Conservation (phyloP, 208 protist genomes). For the Phytomonas sp. region DNA sequence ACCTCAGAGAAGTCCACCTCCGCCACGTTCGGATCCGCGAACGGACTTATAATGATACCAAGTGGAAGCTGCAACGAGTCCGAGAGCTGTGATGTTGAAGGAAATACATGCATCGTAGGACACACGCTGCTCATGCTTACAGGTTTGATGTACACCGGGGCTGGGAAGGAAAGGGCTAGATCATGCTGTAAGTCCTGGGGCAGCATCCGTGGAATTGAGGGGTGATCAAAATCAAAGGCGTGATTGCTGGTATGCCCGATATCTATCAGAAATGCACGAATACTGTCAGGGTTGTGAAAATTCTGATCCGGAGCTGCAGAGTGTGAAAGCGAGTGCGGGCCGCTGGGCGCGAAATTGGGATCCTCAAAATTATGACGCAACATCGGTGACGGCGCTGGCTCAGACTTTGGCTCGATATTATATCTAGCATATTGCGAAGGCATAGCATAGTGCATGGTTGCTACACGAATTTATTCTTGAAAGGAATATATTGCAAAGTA, state of each 20-base stretch:
- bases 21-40: conserved; percentile 44
- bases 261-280: conserved; percentile 17
- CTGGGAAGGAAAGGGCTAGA: conserved; percentile 21
- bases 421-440: not conserved
- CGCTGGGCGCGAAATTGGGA: conserved; percentile 13
- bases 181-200: conserved; percentile 54
- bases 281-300: conserved; percentile 14
- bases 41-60: conserved; percentile 68
- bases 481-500: not conserved
- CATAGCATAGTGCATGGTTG: not conserved
- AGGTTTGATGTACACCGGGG: conserved; percentile 39
- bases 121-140: conserved; percentile 40
- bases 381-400: conserved; percentile 14
- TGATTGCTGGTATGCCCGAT: conserved; percentile 16
- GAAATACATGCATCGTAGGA: conserved; percentile 55
- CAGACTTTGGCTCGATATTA: conserved; percentile 4
- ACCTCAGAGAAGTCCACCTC: conserved; percentile 61
- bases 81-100: conserved; percentile 39
- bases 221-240: conserved; percentile 33
- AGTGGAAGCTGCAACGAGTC: conserved; percentile 60
- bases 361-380: conserved; percentile 54
- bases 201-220: conserved; percentile 62
- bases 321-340: conserved; percentile 5
- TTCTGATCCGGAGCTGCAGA: conserved; percentile 10
- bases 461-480: conserved; percentile 2